Base-by-base conservation (phyloP, 768 basidiomycete genomes). In the Lentinula aciculospora region DNA sequence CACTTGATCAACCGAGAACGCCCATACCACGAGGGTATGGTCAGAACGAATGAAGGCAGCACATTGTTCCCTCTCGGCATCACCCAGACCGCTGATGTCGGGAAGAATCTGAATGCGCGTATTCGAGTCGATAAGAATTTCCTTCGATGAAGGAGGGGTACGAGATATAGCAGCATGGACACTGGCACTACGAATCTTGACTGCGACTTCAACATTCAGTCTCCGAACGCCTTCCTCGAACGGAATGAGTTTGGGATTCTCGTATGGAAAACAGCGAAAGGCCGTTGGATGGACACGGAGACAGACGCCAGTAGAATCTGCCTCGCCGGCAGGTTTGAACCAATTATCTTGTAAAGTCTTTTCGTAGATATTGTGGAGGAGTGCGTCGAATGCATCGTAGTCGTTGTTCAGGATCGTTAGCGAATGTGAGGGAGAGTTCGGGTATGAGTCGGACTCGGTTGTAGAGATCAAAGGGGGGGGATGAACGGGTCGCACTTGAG, bases 21-120 rank as follows among this genome's bases (percentile, higher is more conserved):
- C 81, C 92, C 92, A 94, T 23, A 93, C 81, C 23, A 94, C 78
- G n/a, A 94, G 81, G 23, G 54, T 49, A n/a, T 31, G 28, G n/a
- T 60, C 59, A 15, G 32, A 23, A 4, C 59, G 44, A 53, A 92
- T 82, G 64, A 94, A 94, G 1, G 92, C 92, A 17, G 86, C 92
- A 48, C 88, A 92, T 63, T 93, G 91, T 54, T 94, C 92, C 73
- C 92, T 93, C 67, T 94, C 89, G 3, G 91, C 92, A 36, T 80
- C 74, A 1, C 87, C 86, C 34, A 95, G 75, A 50, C 80, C 76
- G 34, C 72, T 68, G 62, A 94, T 83, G 37, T 80, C 79, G 55
- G 86, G 84, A 21, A 95, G 71, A 59, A 95, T 83, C 67, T 95
- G 92, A 54, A 95, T 93, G 31, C 91, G 86, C 0, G 91, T 94